Evolutionary conservation across 352 stramenopile species (phyloP), one percentile per base, ranked within the genome.

Genomic region (Sclerospora graminicola): DNA sequence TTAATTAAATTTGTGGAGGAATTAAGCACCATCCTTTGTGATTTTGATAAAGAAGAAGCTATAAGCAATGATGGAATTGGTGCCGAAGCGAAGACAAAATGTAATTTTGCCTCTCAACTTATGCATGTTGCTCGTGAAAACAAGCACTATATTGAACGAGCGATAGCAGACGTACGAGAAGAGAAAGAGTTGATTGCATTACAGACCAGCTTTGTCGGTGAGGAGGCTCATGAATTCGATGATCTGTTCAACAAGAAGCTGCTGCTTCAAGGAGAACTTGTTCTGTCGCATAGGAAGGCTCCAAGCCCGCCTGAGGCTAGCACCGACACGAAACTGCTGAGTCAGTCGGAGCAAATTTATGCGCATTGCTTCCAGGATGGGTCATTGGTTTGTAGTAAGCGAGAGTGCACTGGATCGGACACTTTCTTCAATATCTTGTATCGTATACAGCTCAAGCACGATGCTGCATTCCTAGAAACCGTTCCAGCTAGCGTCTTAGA

Each of bases 381-480:
- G 9, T 53, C 43, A 3, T 53, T 71, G 6, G 50, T 71, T 41
- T 61, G 47, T 5, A 68, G 61, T 24, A 54, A 49, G 19, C 43
- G 18, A 10, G 28, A 52, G 19, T 34, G 41, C 1, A 41, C 24
- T 24, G 40, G 52, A 0, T 31, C 33, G 16, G 39, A 20, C 6
- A 7, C 9, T 8, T 39, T 30, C 15, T 68, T 63, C 6, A 24
- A 35, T 18, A 68, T 71, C 18, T 19, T 47, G 4, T 30, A 51
- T 21, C 30, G 45, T 14, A 26, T 66, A 11, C 42, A 70, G 9
- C 36, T 78, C 15, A 74, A 72, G 39, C 48, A 67, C 9, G 63
- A 78, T 36, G 48, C 60, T 14, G 55, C 50, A 24, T 71, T 74
- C 36, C 20, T 72, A 24, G 66, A 78, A 44, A 29, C 26, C n/a